Base-by-base conservation (phyloP, 1,284 basidiomycete species). In the Melampsora abietis-canadensis region DNA sequence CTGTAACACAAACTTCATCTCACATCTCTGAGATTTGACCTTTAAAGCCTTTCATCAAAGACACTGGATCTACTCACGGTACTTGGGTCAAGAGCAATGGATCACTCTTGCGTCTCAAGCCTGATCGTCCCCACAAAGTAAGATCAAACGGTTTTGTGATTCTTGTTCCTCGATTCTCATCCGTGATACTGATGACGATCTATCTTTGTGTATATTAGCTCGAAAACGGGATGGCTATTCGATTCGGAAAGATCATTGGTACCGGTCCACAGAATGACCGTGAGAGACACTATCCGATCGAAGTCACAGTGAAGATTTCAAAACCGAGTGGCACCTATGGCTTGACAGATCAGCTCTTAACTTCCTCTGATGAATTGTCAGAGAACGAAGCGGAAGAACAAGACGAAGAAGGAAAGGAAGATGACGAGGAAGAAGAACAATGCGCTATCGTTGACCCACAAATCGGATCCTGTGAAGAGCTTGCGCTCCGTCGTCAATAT, bases 181-280 rank as follows among this genome's bases (percentile, higher is more conserved):
- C 17, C 4, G 37, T 40, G 37, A 40, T 5, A 40, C 37, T 40
- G 5, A 40, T 40, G 6, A 40, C 37, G 30, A 60, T 31, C 24
- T 10, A 37, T 31, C 21, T 17, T 24, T 51, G n/a, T 34, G 44
- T 37, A 3, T 40, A 6, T 40, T 31, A 70, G 68, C 51, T 70
- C 61, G 40, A 70, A 31, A 47, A 64, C 24, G 68, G 68, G 31
- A 73, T 73, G 70, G 17, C 7, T n/a, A 73, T 73, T 63, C 61
- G 70, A 40, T 73, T 73, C 37, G 70, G 70, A 21, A 65, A 63
- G 31, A 62, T 63, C 10, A 73, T 73, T 54, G 51, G 51, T 51
- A 73, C 70, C 51, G 64, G 63, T 46, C 63, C 63, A 30, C 30
- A 30, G 17, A 4, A n/a, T n/a, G 51, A 65, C 24, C 47, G 63